These are phyloP conservation scores for Komagataea norvegica DNA, from an alignment of 1,139 yeast genomes.

Conservation along the genomic window DNA sequence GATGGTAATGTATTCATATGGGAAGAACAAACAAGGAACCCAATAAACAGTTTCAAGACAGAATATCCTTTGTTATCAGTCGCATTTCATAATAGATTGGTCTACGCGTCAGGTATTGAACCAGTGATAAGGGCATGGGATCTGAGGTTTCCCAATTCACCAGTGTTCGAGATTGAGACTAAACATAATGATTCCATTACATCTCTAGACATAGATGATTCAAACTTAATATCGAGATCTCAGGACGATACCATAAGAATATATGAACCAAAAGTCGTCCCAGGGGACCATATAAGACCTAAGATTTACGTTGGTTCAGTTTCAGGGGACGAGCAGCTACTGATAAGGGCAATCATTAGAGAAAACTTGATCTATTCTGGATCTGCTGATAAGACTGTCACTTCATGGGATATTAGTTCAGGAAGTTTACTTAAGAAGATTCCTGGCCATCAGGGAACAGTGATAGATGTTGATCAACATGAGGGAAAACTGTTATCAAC, in stretches of 20 bases:
- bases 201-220: slow-evolving; percentile 44
- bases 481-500: slow-evolving; percentile 40
- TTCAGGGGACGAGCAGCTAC: slow-evolving; percentile 48
- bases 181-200: slow-evolving; percentile 51
- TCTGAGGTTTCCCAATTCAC: slow-evolving; percentile 35
- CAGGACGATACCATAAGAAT: slow-evolving; percentile 54
- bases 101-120: slow-evolving; percentile 66
- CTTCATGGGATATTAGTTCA: slow-evolving; percentile 58
- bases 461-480: slow-evolving; percentile 52
- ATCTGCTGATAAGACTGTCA: slow-evolving; percentile 54
- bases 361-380: slow-evolving; percentile 48
- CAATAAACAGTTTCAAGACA: slow-evolving; percentile 37
- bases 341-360: slow-evolving; percentile 41
- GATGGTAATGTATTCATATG: slow-evolving; percentile 57
- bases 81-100: slow-evolving; percentile 31
- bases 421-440: slow-evolving; percentile 44
- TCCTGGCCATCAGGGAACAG: slow-evolving; percentile 59
- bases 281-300: slow-evolving; percentile 22
- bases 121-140: slow-evolving; percentile 59
- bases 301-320: slow-evolving; percentile 56
- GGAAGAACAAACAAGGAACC: slow-evolving; percentile 55
- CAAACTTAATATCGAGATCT: slow-evolving; percentile 50
- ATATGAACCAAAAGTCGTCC: slow-evolving; percentile 37
- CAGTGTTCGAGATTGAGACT: slow-evolving; percentile 44
- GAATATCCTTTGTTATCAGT: slow-evolving; percentile 59